phyloP scores from a whole-genome alignment of 495 filamentous ascomycete genomes.

The Neurospora terricola region DNA sequence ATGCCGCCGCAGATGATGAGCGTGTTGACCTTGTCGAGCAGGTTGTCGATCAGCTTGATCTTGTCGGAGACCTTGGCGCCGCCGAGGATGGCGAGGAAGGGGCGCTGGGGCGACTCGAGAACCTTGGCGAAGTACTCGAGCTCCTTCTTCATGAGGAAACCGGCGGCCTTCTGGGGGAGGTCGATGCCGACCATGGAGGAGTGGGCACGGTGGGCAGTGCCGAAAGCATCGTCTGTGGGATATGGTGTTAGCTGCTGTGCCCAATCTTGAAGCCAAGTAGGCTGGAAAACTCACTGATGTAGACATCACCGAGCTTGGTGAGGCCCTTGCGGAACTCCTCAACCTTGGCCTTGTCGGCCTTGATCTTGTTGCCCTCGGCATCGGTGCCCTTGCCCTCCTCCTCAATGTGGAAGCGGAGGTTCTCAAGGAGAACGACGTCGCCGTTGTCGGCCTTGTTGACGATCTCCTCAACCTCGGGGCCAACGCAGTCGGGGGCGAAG shows the following conservation, averaged over 20 bases:
- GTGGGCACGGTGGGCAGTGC: constrained; percentile 94
- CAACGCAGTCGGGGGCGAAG: constrained; percentile 88
- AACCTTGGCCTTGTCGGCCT: constrained; percentile 88
- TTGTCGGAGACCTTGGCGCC: constrained; percentile 99
- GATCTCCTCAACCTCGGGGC: constrained; percentile 75
- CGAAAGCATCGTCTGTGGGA: constrained; percentile 83
- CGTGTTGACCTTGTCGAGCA: constrained; percentile 92
- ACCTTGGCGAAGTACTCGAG: constrained; percentile 98
- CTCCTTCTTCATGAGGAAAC: constrained; percentile 99
- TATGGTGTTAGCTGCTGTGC: not conserved
- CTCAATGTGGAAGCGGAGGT: constrained; percentile 94
- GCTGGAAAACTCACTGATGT: constrained; percentile 67
- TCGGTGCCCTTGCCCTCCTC: constrained; percentile 95
- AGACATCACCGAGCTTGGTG: constrained; percentile 91
- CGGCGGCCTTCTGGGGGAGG: constrained; percentile 89
- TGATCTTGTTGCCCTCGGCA: constrained; percentile 88
- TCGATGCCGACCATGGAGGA: constrained; percentile 98
- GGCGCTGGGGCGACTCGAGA: constrained; percentile 82
- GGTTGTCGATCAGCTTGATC: constrained; percentile 98
- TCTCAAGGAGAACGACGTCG: constrained; percentile 86
- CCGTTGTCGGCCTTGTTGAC: constrained; percentile 78
- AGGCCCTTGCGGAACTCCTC: constrained; percentile 89
- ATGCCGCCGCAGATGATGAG: constrained; percentile 96
- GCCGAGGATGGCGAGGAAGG: constrained; percentile 97
- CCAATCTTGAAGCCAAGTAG: not conserved